Percentiles rank a stretch among this genome's conserved stretches.
phyloP scores from a whole-genome alignment of 2,329 filamentous ascomycete genomes.

The Neoscytalidium dimidiatum region DNA sequence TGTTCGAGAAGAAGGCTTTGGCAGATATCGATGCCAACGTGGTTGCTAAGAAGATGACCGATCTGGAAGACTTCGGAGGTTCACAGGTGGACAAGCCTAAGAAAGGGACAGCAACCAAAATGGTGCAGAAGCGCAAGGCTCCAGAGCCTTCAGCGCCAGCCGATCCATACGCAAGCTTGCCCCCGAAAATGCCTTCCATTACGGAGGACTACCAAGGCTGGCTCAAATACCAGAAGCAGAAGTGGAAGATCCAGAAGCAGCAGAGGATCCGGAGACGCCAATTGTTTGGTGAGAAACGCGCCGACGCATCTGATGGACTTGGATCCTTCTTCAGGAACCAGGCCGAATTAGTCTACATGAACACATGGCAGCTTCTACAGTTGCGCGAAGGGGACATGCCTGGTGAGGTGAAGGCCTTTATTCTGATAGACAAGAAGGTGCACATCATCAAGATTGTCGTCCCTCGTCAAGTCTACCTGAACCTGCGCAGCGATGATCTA shows the following conservation, averaged over 20 bases:
- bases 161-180: constrained; percentile 81
- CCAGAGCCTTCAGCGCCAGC: constrained; percentile 49
- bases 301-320: constrained; percentile 60
- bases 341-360: constrained; percentile 84
- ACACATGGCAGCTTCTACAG: constrained; percentile 93
- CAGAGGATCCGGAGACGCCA: constrained; percentile 83
- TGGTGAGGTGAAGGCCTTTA: constrained; percentile 83
- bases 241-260: constrained; percentile 97
- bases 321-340: constrained; percentile 85
- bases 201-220: constrained; percentile 86
- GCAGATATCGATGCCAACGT: constrained; percentile 70
- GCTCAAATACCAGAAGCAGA: constrained; percentile 92
- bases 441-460: constrained; percentile 88
- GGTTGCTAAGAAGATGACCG: constrained; percentile 60
- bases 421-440: constrained; percentile 90
- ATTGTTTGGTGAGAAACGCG: constrained; percentile 83
- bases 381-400: constrained; percentile 79
- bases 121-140: constrained; percentile 52
- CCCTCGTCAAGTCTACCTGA: constrained; percentile 85
- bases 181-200: constrained; percentile 79
- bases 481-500: constrained; percentile 82
- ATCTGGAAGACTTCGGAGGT: constrained; percentile 80
- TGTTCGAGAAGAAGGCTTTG: constrained; percentile 75
- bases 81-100: constrained; percentile 65
- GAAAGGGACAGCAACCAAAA: constrained; percentile 45